phyloP scores from a whole-genome alignment of 2,329 filamentous ascomycete species.

The Sporothrix brasiliensis region DNA sequence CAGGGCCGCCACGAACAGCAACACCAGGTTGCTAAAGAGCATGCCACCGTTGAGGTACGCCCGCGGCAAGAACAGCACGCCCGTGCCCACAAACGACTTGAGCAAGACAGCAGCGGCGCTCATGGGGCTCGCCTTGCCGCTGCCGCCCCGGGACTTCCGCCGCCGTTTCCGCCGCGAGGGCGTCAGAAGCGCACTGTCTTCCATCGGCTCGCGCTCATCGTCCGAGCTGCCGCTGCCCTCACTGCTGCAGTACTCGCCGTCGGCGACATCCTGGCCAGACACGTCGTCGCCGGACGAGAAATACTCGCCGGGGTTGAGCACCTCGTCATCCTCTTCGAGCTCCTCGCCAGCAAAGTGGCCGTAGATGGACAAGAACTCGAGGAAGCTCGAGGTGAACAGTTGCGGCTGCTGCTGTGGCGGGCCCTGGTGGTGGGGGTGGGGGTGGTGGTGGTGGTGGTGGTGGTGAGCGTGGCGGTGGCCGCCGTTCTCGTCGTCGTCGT shows the following conservation, averaged over 20 bases:
- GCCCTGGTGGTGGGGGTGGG: constrained; percentile 9
- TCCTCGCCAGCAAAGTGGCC: constrained; percentile 98
- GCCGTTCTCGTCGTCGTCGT: constrained; percentile 44
- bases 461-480: constrained; percentile 41
- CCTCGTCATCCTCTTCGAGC: constrained; percentile 94
- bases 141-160: constrained; percentile 72
- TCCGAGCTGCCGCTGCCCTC: constrained; percentile 56
- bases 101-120: constrained; percentile 83
- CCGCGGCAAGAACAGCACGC: constrained; percentile 87
- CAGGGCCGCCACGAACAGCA: constrained; percentile 80
- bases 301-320: constrained; percentile 82
- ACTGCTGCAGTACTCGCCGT: constrained; percentile 50
- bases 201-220: constrained; percentile 76
- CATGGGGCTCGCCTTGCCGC: constrained; percentile 75
- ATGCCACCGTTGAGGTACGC: constrained; percentile 97
- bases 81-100: constrained; percentile 97
- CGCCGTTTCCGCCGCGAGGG: constrained; percentile 73
- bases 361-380: constrained; percentile 93
- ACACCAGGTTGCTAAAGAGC: constrained; percentile 90
- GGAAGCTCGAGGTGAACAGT: constrained; percentile 86
- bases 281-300: constrained; percentile 71
- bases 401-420: constrained; percentile 53
- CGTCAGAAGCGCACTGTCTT: constrained; percentile 81
- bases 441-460: constrained; percentile 17
- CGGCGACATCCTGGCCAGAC: constrained; percentile 37